A percentile compares a stretch with the other conserved stretches of the same genome.
Conservation (phyloP, 805 yeast species). For the Candida pini region DNA sequence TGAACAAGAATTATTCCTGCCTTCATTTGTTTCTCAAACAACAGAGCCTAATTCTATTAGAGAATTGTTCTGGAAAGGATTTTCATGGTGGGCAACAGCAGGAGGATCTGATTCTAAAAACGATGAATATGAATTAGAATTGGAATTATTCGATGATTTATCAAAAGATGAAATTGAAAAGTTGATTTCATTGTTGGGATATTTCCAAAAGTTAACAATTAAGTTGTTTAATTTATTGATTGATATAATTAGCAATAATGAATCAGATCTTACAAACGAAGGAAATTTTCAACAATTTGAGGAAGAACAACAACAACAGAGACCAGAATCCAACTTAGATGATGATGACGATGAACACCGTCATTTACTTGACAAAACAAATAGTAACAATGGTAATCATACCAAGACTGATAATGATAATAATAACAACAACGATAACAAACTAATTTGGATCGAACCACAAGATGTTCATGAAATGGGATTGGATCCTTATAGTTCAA, state of each 20-base stretch:
- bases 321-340: slow-evolving; percentile 2
- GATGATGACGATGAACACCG: slow-evolving; percentile 9
- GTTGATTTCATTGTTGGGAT: slow-evolving; percentile 36
- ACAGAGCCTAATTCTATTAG: slow-evolving; percentile 50
- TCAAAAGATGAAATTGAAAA: slow-evolving; percentile 20
- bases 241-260: slow-evolving; percentile 32
- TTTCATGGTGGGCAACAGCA: slow-evolving; percentile 86
- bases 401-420: neutral
- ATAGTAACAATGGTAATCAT: slow-evolving; percentile 2
- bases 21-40: slow-evolving; percentile 13
- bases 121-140: slow-evolving; percentile 35
- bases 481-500: slow-evolving; percentile 44
- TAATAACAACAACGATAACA: slow-evolving; percentile 2
- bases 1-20: slow-evolving; percentile 8
- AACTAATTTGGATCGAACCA: slow-evolving; percentile 29
- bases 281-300: slow-evolving; percentile 3
- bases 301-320: slow-evolving; percentile 5
- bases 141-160: slow-evolving; percentile 20
- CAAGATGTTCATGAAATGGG: slow-evolving; percentile 54
- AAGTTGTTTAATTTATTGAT: slow-evolving; percentile 35
- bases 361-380: slow-evolving; percentile 1
- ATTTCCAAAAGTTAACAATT: slow-evolving; percentile 45
- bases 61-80: slow-evolving; percentile 60
- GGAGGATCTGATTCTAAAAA: slow-evolving; percentile 48
- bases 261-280: slow-evolving; percentile 14